These are phyloP conservation scores for Annulohypoxylon stygium DNA, from an alignment of 495 filamentous ascomycete species.

Conservation along the genomic window DNA sequence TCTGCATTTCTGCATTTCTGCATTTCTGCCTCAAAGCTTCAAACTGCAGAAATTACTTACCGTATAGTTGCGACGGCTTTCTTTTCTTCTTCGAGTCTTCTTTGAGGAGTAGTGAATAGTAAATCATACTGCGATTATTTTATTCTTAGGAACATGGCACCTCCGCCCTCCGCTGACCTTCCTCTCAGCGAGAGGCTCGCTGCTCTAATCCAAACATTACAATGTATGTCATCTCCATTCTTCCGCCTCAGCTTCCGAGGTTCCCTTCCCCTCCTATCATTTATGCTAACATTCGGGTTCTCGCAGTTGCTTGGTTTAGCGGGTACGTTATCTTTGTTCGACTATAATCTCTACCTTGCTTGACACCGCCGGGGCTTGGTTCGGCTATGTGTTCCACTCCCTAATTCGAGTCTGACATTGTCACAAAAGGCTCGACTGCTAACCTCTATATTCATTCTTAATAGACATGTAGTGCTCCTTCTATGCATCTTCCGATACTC, in stretches of 20 bases:
- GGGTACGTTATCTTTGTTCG: constrained; percentile 73
- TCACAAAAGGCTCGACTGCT: constrained; percentile 20
- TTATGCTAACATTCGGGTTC: constrained; percentile 46
- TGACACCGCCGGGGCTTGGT: constrained; percentile 20
- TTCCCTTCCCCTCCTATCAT: constrained; percentile 32
- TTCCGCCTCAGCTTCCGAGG: constrained; percentile 11
- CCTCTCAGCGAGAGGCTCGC: constrained; percentile 81
- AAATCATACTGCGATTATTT: constrained; percentile 5
- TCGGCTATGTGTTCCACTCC: not conserved
- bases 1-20: not conserved
- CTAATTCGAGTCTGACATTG: constrained; percentile 11
- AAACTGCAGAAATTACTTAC: constrained; percentile 20
- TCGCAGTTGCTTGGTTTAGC: constrained; percentile 80
- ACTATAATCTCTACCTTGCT: constrained; percentile 19
- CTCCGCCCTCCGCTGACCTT: constrained; percentile 77
- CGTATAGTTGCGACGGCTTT: constrained; percentile 24
- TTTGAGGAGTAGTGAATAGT: not conserved
- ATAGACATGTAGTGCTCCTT: constrained; percentile 85
- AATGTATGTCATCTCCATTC: constrained; percentile 71
- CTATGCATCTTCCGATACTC: constrained; percentile 84
- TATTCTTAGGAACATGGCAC: constrained; percentile 73
- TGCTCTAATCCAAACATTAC: constrained; percentile 84
- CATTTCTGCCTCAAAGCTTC: not conserved
- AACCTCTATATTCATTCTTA: constrained; percentile 18
- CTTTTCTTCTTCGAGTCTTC: not conserved